These are phyloP conservation scores for Taiozyma sp. DNA, from an alignment of 1,139 yeast genomes.

Conservation along the genomic window DNA sequence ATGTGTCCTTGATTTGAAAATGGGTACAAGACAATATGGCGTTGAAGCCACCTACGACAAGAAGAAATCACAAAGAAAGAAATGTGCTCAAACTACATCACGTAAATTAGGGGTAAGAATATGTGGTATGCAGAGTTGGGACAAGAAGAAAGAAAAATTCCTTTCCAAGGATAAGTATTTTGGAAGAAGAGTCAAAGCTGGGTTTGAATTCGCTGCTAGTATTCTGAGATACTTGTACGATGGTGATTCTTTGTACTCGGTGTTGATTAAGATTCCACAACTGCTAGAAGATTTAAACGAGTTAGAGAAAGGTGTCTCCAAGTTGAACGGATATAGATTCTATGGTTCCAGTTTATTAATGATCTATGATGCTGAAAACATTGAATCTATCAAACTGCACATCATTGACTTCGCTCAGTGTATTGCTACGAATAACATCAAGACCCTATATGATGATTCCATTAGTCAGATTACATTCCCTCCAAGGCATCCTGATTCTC, in stretches of 20 bases:
- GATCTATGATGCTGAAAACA: constrained; percentile 70
- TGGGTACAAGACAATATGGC: constrained; percentile 99
- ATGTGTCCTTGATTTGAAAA: constrained; percentile 89
- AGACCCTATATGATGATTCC: neutral
- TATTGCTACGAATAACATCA: constrained; percentile 52
- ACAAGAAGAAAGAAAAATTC: constrained; percentile 39
- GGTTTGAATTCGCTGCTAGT: constrained; percentile 70
- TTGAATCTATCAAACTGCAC: constrained; percentile 44
- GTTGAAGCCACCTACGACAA: constrained; percentile 75
- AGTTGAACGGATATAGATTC: constrained; percentile 74
- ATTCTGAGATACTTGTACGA: constrained; percentile 75
- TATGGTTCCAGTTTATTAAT: constrained; percentile 87
- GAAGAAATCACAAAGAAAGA: constrained; percentile 72
- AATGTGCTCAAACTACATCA: constrained; percentile 80
- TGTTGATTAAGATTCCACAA: constrained; percentile 63
- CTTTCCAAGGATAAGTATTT: constrained; percentile 84
- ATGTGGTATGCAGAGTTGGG: constrained; percentile 93
- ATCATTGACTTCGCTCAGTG: constrained; percentile 96
- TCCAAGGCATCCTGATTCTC: constrained; percentile 55
- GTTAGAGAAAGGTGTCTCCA: constrained; percentile 46
- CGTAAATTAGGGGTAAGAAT: constrained; percentile 81
- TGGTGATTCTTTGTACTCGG: constrained; percentile 53
- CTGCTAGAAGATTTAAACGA: constrained; percentile 56
- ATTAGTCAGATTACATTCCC: constrained; percentile 42
- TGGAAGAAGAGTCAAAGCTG: constrained; percentile 75